phyloP scores from a whole-genome alignment of 345 rosid species.

The Corymbia maculata region DNA sequence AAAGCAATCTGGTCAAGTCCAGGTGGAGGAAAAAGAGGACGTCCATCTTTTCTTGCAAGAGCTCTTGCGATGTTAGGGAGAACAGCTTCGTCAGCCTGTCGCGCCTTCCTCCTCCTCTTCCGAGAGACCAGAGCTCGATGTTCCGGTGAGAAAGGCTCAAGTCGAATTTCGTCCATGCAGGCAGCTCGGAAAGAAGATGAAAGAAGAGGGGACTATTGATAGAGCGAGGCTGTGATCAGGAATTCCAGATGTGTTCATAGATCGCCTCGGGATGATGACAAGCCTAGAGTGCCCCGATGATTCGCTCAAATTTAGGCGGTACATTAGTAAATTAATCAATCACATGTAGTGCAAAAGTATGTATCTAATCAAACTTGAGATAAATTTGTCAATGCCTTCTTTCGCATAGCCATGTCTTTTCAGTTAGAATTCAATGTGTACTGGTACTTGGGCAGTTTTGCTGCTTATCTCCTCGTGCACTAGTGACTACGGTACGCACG shows the following conservation, averaged over 20 bases:
- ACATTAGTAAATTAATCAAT: neutral
- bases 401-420: neutral
- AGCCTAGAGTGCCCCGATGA: neutral
- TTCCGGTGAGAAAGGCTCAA: neutral
- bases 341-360: neutral
- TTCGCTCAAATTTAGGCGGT: neutral
- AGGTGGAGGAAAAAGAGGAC: conserved; percentile 13
- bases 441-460: neutral
- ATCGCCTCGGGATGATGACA: neutral
- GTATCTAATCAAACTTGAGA: neutral
- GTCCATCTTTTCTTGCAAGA: conserved; percentile 40
- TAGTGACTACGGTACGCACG: neutral
- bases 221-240: neutral
- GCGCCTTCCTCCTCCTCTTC: conserved; percentile 37
- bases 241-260: neutral
- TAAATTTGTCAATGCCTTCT: neutral
- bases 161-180: neutral
- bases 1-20: neutral
- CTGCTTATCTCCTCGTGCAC: neutral
- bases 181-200: neutral
- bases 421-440: neutral
- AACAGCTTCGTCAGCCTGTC: conserved; percentile 21
- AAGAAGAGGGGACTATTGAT: neutral
- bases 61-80: conserved; percentile 35
- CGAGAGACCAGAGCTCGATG: conserved; percentile 10